Conservation (phyloP, 2,329 filamentous ascomycete genomes). For the Pseudopyricularia cyperi region DNA sequence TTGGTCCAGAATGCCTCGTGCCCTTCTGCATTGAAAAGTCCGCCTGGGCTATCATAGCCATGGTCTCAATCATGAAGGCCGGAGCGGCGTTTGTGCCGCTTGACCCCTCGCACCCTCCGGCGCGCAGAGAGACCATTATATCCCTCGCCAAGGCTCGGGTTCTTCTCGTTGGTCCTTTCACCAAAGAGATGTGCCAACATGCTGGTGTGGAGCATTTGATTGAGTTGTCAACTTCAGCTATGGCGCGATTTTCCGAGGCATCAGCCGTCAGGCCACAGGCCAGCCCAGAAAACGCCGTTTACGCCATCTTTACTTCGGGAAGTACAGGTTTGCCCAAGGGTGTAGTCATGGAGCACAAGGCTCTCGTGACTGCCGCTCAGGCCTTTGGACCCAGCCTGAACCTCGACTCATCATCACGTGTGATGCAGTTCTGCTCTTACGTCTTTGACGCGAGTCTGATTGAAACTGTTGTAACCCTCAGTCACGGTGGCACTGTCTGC, state of each 20-base stretch:
- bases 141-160: conserved; percentile 8
- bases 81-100: conserved; percentile 11
- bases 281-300: conserved; percentile 8
- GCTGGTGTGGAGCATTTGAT: background rate
- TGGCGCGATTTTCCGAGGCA: background rate
- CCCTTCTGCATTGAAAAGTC: conserved; percentile 16
- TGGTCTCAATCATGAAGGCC: conserved; percentile 12
- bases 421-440: conserved; percentile 20
- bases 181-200: background rate
- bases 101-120: conserved; percentile 10
- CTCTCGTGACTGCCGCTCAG: conserved; percentile 11
- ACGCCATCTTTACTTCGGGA: conserved; percentile 39
- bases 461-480: conserved; percentile 24
- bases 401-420: conserved; percentile 9
- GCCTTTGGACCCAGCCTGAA: conserved; percentile 9
- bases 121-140: conserved; percentile 7
- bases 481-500: conserved; percentile 25
- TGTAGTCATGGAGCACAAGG: conserved; percentile 22
- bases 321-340: conserved; percentile 39
- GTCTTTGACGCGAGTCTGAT: conserved; percentile 26
- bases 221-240: background rate
- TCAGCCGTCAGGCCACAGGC: background rate
- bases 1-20: conserved; percentile 24
- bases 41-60: conserved; percentile 10
- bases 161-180: conserved; percentile 2